Evolutionary conservation across 768 basidiomycete species (phyloP).

Genomic region (Solioccasus polychromus): DNA sequence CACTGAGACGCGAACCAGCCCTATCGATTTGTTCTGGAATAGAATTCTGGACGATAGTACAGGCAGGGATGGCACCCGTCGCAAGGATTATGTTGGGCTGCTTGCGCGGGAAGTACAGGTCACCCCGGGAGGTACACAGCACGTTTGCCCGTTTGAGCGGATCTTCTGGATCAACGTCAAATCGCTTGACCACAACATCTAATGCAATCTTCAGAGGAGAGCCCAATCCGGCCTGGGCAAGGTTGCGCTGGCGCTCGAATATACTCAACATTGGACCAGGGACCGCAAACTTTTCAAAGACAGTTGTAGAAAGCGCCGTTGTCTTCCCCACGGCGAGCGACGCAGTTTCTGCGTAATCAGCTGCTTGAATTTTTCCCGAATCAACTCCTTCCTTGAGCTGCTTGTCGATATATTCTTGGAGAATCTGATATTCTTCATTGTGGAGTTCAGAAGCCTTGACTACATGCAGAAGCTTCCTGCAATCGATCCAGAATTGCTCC

Average conservation of each 20-base stretch:
- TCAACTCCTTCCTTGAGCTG: not conserved
- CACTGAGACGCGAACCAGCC: slow-evolving; percentile 13
- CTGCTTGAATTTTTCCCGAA: not conserved
- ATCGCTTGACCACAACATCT: slow-evolving; percentile 6
- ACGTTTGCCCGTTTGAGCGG: slow-evolving; percentile 4
- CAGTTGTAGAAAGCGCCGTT: slow-evolving; percentile 3
- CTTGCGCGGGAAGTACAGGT: slow-evolving; percentile 8
- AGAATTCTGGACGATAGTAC: slow-evolving; percentile 18
- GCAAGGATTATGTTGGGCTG: slow-evolving; percentile 21
- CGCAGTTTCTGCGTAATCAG: not conserved
- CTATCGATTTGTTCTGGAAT: slow-evolving; percentile 8
- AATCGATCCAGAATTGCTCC: slow-evolving; percentile 4
- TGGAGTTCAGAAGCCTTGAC: not conserved
- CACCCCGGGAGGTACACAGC: slow-evolving; percentile 16
- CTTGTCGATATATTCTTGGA: slow-evolving; percentile 3
- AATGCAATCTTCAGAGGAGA: slow-evolving; percentile 17
- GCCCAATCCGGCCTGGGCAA: slow-evolving; percentile 5
- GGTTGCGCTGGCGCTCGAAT: slow-evolving; percentile 13
- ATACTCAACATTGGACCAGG: slow-evolving; percentile 14
- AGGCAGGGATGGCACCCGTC: slow-evolving; percentile 17
- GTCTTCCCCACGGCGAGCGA: slow-evolving; percentile 14
- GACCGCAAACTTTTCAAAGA: slow-evolving; percentile 19
- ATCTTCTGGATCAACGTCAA: slow-evolving; percentile 12
- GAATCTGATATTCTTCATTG: slow-evolving; percentile 2
- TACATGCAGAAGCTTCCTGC: slow-evolving; percentile 4